Conservation (phyloP, 2,329 filamentous ascomycete species). For the Fusarium neocosmosporiellum region DNA sequence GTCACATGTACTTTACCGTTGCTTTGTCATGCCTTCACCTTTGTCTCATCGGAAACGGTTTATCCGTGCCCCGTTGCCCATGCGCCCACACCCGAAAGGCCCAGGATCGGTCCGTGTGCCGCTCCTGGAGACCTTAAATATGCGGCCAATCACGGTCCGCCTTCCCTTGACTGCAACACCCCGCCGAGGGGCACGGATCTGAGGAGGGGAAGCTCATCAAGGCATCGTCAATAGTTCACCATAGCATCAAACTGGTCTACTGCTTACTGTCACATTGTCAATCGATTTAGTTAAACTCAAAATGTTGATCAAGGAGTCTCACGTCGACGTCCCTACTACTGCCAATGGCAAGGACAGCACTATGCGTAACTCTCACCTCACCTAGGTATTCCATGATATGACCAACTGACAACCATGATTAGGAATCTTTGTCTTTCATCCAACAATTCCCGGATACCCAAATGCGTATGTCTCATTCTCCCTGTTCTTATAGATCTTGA, state of each 20-base stretch:
- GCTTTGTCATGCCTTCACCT: neutral
- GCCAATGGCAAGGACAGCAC: slow-evolving; percentile 65
- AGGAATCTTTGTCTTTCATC: slow-evolving; percentile 93
- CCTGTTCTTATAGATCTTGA: neutral
- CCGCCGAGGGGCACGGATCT: slow-evolving; percentile 31
- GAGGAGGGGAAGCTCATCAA: slow-evolving; percentile 30
- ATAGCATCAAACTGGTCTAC: neutral
- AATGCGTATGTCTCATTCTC: slow-evolving; percentile 70
- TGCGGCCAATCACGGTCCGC: slow-evolving; percentile 24
- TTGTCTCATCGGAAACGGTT: neutral
- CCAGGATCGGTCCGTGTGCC: slow-evolving; percentile 27
- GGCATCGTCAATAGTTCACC: slow-evolving; percentile 2
- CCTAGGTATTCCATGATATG: slow-evolving; percentile 24
- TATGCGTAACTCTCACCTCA: slow-evolving; percentile 57
- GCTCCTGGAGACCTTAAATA: slow-evolving; percentile 28
- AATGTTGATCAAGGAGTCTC: slow-evolving; percentile 67
- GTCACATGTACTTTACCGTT: neutral
- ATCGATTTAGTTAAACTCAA: slow-evolving; percentile 2
- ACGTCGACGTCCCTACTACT: slow-evolving; percentile 61
- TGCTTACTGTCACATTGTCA: neutral
- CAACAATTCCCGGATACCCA: slow-evolving; percentile 84
- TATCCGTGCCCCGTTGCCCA: neutral
- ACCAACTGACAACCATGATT: slow-evolving; percentile 25
- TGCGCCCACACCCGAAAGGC: neutral
- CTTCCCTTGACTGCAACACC: slow-evolving; percentile 17